These are phyloP conservation scores for Fusarium pseudoanthophilum DNA, from an alignment of 2,329 filamentous ascomycete species.

Conservation along the genomic window DNA sequence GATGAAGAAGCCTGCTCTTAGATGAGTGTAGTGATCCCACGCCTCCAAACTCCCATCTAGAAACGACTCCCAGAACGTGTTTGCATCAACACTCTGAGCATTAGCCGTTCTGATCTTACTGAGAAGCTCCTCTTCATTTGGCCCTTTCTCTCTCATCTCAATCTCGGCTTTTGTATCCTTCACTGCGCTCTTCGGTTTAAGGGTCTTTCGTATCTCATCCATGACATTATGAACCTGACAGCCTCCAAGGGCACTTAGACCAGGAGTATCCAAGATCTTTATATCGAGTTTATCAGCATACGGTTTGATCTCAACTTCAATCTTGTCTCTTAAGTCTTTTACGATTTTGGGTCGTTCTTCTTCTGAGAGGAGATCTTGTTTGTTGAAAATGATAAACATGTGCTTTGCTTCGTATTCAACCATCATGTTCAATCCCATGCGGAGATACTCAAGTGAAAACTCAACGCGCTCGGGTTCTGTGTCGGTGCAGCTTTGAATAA, in stretches of 20 bases:
- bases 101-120: slow-evolving; percentile 16
- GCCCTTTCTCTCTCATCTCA: slow-evolving; percentile 13
- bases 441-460: slow-evolving; percentile 44
- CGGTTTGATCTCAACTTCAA: slow-evolving; percentile 30
- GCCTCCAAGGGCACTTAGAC: slow-evolving; percentile 34
- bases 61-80: slow-evolving; percentile 46
- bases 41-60: slow-evolving; percentile 39
- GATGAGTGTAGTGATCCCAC: slow-evolving; percentile 50
- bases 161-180: slow-evolving; percentile 7
- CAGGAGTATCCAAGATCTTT: slow-evolving; percentile 39
- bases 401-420: slow-evolving; percentile 30
- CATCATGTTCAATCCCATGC: slow-evolving; percentile 35
- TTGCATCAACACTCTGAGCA: background rate
- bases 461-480: slow-evolving; percentile 34
- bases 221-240: slow-evolving; percentile 23
- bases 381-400: slow-evolving; percentile 48
- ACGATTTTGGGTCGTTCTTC: slow-evolving; percentile 32
- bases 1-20: slow-evolving; percentile 49
- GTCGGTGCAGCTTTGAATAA: slow-evolving; percentile 46
- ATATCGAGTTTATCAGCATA: slow-evolving; percentile 20
- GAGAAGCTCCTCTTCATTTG: slow-evolving; percentile 27
- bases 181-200: background rate
- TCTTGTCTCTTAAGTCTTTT: background rate
- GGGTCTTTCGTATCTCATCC: slow-evolving; percentile 31
- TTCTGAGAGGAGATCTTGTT: slow-evolving; percentile 44